Base-by-base conservation (phyloP, 2,329 filamentous ascomycete species). In the Chaetomiaceae sp. region DNA sequence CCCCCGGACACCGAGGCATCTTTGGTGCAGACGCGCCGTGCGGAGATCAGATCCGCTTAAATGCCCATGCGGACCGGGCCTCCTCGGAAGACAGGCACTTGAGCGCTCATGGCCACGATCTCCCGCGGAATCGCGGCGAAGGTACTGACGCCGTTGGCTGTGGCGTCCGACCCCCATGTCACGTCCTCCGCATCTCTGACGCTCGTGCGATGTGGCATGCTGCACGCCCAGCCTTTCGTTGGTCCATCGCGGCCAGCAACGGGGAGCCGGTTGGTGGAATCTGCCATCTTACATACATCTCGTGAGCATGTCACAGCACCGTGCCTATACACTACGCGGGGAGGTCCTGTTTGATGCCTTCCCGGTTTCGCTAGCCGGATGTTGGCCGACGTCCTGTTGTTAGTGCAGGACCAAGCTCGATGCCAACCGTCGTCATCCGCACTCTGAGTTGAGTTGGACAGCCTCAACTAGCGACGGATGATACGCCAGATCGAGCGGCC, bases 401-500 rank as follows among this genome's bases (percentile, higher is more conserved):
- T 22, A 26, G 17, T 15, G 30, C 9, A 34, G 38, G 30, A 15
- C n/a, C 26, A 24, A 30, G 11, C n/a, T 19, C n/a, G 18, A 32
- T n/a, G 11, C 12, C 33, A 17, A 18, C 22, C 29, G 29, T 15
- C 29, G 15, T 32, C 19, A 34, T 24, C 9, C 9, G 22, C n/a
- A 9, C 17, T 35, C 10, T 15, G 34, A 29, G 17, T 12, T 22
- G 17, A 6, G 20, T 14, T 22, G 19, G 22, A 24, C 27, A 42
- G 24, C 40, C 29, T 22, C 45, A 30, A 42, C 27, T 6, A 36
- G 18, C 14, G 18, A 34, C 38, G 36, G 45, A 40, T 44, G 46
- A 42, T 18, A 41, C 42, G 43, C 35, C 38, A 19, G 46, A 49
- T 46, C 49, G 43, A 45, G 42, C 8, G 41, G 27, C 36, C 42